A percentile compares a stretch with the other conserved stretches of the same genome.
phyloP scores from a whole-genome alignment of 1,284 basidiomycete genomes.

The Apiotrichum veenhuisii region DNA sequence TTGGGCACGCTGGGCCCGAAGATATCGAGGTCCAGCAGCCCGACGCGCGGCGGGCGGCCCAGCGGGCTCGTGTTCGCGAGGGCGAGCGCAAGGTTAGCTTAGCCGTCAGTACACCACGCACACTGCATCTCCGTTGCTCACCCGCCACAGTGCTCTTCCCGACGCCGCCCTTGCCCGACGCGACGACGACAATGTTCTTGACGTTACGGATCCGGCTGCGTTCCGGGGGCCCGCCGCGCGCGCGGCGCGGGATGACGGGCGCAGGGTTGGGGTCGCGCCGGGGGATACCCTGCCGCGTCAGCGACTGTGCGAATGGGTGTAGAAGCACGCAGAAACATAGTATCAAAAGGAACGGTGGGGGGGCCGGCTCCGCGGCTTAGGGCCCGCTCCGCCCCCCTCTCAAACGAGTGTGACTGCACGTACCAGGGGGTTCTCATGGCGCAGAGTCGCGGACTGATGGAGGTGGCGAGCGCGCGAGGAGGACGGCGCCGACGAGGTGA shows the following conservation, averaged over 20 bases:
- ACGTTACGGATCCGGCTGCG: slow-evolving; percentile 55
- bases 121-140: slow-evolving; percentile 35
- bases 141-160: slow-evolving; percentile 94
- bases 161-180: slow-evolving; percentile 94
- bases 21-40: slow-evolving; percentile 89
- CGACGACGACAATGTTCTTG: slow-evolving; percentile 70
- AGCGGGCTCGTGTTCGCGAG: slow-evolving; percentile 50
- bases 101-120: slow-evolving; percentile 8
- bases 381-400: too few relatives aligned
- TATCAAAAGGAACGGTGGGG: too few relatives aligned
- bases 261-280: slow-evolving; percentile 42
- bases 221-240: slow-evolving; percentile 47
- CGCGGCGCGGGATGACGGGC: slow-evolving; percentile 45
- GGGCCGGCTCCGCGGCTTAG: too few relatives aligned
- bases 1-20: slow-evolving; percentile 96
- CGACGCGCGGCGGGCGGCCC: slow-evolving; percentile 57
- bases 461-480: neutral
- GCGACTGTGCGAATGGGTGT: too few relatives aligned
- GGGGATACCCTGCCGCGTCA: slow-evolving; percentile 40
- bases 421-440: slow-evolving; percentile 33
- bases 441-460: neutral
- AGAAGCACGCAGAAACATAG: too few relatives aligned
- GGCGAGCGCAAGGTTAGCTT: slow-evolving; percentile 72
- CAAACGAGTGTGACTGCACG: neutral
- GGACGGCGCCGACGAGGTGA: too few relatives aligned